Base-by-base conservation (phyloP, 805 yeast genomes). In the Pichia pseudocactophila region DNA sequence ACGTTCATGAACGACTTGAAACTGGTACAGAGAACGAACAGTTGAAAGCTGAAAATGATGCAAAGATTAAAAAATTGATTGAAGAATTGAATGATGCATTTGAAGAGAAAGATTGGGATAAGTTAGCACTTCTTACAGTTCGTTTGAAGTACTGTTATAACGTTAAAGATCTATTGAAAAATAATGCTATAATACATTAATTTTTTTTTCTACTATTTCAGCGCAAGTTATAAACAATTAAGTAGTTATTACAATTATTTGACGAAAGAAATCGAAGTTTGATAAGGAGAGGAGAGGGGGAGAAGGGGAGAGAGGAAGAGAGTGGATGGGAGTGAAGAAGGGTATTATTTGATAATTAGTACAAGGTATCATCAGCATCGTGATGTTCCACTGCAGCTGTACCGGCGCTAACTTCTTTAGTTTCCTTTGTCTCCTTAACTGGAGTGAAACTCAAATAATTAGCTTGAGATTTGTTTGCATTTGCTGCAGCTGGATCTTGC, bases 101-200 rank as follows among this genome's bases (percentile, higher is more conserved):
- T 51, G 52, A 53, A 2, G 45, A 50, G 1, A 49, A 67, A n/a
- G 70, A 80, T 37, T 76, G 78, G 66, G 74, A 76, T 10, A 54
- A 60, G 1, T 82, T 90, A 12, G 78, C 82, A 39, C 62, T 71
- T 41, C 78, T 78, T 46, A 80, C 94, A 1, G 74, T 87, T 19
- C 74, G 74, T 49, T 64, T 90, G 48, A 84, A 84, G 58, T 90
- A 88, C 58, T 88, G 96, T 95, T 69, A 70, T 38, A 89, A 84
- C 56, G 76, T 90, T 28, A 76, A 76, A 38, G 72, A 72, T 33
- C 87, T 86, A 6, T 71, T 88, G 35, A 78, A 75, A 59, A 87
- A 81, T 38, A 50, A 76, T 80, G 1, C 86, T 86, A 17, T 72
- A 75, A 54, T 78, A 80, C 4, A 75, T 80, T 4, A 73, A 69